phyloP scores from a whole-genome alignment of 2,329 filamentous ascomycete genomes.

The Penicillium hordei region DNA sequence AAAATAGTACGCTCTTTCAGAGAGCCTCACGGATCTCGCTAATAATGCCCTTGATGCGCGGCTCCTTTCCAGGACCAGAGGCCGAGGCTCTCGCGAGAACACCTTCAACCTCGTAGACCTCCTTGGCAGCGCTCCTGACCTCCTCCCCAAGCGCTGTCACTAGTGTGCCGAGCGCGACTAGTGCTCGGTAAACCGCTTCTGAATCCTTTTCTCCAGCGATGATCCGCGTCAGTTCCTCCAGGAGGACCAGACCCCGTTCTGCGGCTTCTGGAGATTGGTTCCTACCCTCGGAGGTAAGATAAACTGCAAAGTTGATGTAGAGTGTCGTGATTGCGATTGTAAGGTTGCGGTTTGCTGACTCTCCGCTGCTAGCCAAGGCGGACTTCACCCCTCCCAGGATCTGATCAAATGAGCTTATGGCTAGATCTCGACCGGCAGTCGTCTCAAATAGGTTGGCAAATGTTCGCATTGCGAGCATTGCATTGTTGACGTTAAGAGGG shows the following conservation, averaged over 20 bases:
- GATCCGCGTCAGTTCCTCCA: constrained; percentile 63
- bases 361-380: constrained; percentile 55
- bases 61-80: constrained; percentile 55
- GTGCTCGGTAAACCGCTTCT: constrained; percentile 77
- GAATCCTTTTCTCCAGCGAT: constrained; percentile 68
- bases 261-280: constrained; percentile 43
- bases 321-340: constrained; percentile 78
- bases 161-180: constrained; percentile 82
- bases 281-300: constrained; percentile 56
- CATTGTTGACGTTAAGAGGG: constrained; percentile 71
- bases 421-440: constrained; percentile 65
- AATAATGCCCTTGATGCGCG: constrained; percentile 60
- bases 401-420: constrained; percentile 59
- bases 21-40: constrained; percentile 55
- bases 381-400: constrained; percentile 64
- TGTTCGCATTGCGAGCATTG: constrained; percentile 80
- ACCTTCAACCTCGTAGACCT: constrained; percentile 55
- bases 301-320: constrained; percentile 80
- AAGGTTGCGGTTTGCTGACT: constrained; percentile 69
- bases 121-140: constrained; percentile 58
- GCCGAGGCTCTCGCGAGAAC: constrained; percentile 50
- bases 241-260: constrained; percentile 53
- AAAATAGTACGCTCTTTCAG: constrained; percentile 6
- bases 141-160: constrained; percentile 59
- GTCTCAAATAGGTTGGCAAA: constrained; percentile 83